These are phyloP conservation scores for Aspergillus pseudoterreus DNA, from an alignment of 2,329 filamentous ascomycete species.

Conservation along the genomic window DNA sequence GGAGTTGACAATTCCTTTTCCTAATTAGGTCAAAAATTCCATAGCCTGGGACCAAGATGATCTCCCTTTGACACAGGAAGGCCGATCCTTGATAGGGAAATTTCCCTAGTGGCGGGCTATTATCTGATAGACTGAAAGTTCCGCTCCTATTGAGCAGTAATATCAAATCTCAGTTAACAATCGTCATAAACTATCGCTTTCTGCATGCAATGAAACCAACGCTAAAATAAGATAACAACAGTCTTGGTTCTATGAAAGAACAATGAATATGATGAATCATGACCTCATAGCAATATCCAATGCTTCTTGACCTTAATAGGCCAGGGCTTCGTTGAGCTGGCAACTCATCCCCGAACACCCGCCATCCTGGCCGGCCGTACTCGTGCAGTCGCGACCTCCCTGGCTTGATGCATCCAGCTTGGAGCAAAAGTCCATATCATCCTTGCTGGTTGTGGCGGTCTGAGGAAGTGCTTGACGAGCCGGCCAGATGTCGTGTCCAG, in stretches of 20 bases:
- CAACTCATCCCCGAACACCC: conserved; percentile 21
- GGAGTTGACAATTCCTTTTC: too few relatives aligned
- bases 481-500: conserved; percentile 51
- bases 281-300: not conserved
- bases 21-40: too few relatives aligned
- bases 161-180: too few relatives aligned
- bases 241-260: not conserved
- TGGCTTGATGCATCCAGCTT: conserved; percentile 4
- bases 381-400: conserved; percentile 11
- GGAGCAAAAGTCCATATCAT: conserved; percentile 31
- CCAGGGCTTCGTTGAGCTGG: conserved; percentile 1
- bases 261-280: not conserved
- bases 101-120: too few relatives aligned
- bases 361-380: conserved; percentile 8
- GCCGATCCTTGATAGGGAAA: too few relatives aligned
- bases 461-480: conserved; percentile 36
- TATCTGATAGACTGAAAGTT: too few relatives aligned
- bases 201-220: not conserved
- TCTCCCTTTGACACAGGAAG: too few relatives aligned
- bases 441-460: conserved; percentile 21
- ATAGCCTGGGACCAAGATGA: too few relatives aligned
- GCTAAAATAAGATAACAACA: not conserved
- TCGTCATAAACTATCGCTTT: too few relatives aligned
- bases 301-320: not conserved
- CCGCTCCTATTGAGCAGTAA: too few relatives aligned